These are phyloP conservation scores for Salvia rosmarinus DNA, from an alignment of 257 asterid genomes.

Conservation along the genomic window DNA sequence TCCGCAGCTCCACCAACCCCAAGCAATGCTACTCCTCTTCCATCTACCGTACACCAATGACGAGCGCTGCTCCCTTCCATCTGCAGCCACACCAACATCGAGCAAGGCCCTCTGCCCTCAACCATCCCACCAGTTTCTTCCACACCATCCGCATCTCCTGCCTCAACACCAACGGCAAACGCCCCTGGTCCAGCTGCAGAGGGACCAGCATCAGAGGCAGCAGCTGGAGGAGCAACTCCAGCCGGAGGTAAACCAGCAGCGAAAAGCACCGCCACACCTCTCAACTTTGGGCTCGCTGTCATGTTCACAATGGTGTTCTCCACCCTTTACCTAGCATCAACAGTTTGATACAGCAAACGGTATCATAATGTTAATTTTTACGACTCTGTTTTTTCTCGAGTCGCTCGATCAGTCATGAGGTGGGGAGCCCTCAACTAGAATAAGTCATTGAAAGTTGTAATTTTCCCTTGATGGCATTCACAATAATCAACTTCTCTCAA, in stretches of 20 bases:
- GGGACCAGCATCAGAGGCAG: conserved; percentile 30
- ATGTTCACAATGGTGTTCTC: conserved; percentile 32
- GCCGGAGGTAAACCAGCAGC: conserved; percentile 30
- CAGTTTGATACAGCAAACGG: conserved; percentile 26
- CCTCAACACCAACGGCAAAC: conserved; percentile 35
- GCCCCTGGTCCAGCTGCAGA: conserved; percentile 15
- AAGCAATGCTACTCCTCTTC: neutral
- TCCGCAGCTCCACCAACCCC: conserved; percentile 10
- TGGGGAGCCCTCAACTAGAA: conserved; percentile 31
- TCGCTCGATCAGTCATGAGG: conserved; percentile 22
- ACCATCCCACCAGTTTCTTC: neutral
- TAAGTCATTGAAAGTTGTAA: conserved; percentile 23
- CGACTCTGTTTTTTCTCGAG: conserved; percentile 14
- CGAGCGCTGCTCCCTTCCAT: conserved; percentile 27
- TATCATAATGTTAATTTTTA: neutral
- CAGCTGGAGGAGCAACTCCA: conserved; percentile 21
- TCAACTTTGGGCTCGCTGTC: conserved; percentile 12
- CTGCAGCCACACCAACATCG: conserved; percentile 26
- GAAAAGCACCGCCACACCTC: conserved; percentile 28
- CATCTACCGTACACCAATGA: conserved; percentile 25
- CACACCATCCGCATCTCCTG: conserved; percentile 36
- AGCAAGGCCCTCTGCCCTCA: conserved; percentile 24
- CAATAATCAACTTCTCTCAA: conserved; percentile 25
- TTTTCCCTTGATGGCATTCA: conserved; percentile 17
- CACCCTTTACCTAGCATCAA: conserved; percentile 32